These are phyloP conservation scores for Metschnikowia kunwiensis DNA, from an alignment of 805 yeast genomes.

Conservation along the genomic window DNA sequence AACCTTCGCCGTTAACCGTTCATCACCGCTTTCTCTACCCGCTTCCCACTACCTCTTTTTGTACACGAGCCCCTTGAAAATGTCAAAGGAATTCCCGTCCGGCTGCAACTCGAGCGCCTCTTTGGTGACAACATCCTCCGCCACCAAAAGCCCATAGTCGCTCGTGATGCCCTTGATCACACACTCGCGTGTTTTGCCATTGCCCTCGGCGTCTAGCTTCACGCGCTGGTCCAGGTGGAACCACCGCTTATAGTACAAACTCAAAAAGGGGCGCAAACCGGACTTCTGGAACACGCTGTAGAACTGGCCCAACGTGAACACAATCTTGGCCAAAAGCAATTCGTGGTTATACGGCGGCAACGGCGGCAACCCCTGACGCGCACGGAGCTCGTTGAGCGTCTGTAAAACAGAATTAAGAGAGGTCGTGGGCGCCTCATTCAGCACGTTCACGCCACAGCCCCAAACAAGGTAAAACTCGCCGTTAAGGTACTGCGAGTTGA, in stretches of 20 bases:
- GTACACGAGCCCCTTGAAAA: constrained; percentile 81
- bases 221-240: constrained; percentile 68
- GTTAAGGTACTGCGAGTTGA: constrained; percentile 69
- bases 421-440: constrained; percentile 87
- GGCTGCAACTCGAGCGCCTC: constrained; percentile 75
- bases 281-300: constrained; percentile 52
- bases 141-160: constrained; percentile 81
- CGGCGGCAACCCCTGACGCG: constrained; percentile 35
- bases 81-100: constrained; percentile 96
- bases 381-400: constrained; percentile 54
- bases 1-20: no score
- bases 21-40: no score
- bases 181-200: constrained; percentile 49
- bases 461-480: constrained; percentile 63
- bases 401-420: constrained; percentile 73
- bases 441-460: constrained; percentile 86
- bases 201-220: constrained; percentile 53
- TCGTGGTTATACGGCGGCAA: constrained; percentile 50
- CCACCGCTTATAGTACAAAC: constrained; percentile 80
- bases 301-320: constrained; percentile 64
- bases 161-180: constrained; percentile 74
- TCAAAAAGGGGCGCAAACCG: constrained; percentile 70
- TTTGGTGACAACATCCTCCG: constrained; percentile 63
- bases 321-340: constrained; percentile 60
- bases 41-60: constrained; percentile 23